These are phyloP conservation scores for Fusarium sp. DNA, from an alignment of 2,329 filamentous ascomycete species.

Conservation along the genomic window DNA sequence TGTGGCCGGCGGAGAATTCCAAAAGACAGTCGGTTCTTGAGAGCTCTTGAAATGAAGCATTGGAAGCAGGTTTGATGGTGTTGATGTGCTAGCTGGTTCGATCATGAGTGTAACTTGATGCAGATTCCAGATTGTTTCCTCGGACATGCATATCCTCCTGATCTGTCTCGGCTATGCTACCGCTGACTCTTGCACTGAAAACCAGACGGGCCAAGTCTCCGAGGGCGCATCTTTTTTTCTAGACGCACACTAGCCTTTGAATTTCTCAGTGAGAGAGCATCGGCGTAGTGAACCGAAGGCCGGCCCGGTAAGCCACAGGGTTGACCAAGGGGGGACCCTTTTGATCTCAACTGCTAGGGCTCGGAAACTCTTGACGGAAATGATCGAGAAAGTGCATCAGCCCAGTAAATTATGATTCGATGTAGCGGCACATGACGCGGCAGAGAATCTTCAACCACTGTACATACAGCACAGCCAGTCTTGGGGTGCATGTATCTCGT, in stretches of 20 bases:
- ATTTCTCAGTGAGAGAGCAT: slow-evolving; percentile 17
- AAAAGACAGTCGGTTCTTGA: not conserved
- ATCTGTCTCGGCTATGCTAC: slow-evolving; percentile 34
- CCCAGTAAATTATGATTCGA: slow-evolving; percentile 34
- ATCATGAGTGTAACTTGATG: slow-evolving; percentile 6
- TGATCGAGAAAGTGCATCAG: slow-evolving; percentile 24
- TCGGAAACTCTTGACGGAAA: slow-evolving; percentile 19
- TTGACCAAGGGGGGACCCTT: slow-evolving; percentile 15
- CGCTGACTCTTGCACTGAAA: slow-evolving; percentile 20
- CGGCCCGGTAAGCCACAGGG: slow-evolving; percentile 29
- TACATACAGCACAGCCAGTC: not conserved
- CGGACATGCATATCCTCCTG: slow-evolving; percentile 16
- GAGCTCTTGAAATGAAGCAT: not conserved
- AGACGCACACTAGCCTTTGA: slow-evolving; percentile 25
- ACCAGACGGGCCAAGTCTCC: slow-evolving; percentile 29
- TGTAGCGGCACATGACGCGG: slow-evolving; percentile 29
- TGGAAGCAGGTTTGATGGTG: not conserved
- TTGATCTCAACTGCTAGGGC: slow-evolving; percentile 18
- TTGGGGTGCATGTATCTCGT: slow-evolving; percentile 1
- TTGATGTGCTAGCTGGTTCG: slow-evolving; percentile 6
- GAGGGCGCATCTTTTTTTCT: slow-evolving; percentile 18
- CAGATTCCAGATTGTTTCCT: slow-evolving; percentile 8
- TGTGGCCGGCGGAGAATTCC: slow-evolving; percentile 12
- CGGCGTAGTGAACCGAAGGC: slow-evolving; percentile 27
- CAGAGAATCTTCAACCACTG: slow-evolving; percentile 7